phyloP scores from a whole-genome alignment of 345 rosid species.

The Citrus glauca region DNA sequence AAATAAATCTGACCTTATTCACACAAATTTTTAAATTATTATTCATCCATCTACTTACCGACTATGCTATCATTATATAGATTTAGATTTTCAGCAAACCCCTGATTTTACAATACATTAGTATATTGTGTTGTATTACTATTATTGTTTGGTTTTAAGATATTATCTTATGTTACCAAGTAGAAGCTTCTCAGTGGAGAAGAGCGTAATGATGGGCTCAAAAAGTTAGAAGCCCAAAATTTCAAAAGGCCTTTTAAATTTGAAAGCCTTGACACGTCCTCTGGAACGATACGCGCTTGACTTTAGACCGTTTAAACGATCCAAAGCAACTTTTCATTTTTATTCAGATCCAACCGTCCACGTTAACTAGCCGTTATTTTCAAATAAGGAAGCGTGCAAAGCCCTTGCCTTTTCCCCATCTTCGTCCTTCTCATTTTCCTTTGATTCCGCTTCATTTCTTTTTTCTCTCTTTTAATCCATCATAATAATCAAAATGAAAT shows the following conservation, averaged over 20 bases:
- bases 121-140: background rate
- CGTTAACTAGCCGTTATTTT: conserved; percentile 72
- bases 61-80: too few species aligned
- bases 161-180: background rate
- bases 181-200: background rate
- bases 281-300: background rate
- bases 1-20: too few species aligned
- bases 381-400: conserved; percentile 36
- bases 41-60: too few species aligned
- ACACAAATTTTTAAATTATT: too few species aligned
- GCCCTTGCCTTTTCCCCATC: background rate
- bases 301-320: conserved; percentile 38
- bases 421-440: conserved; percentile 44
- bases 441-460: background rate
- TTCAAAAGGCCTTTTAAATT: background rate
- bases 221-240: background rate
- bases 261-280: background rate
- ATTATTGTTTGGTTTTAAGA: too few species aligned
- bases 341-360: conserved; percentile 47
- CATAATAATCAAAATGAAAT: background rate
- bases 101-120: background rate
- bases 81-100: too few species aligned
- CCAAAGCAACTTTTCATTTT: conserved; percentile 24
- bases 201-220: background rate
- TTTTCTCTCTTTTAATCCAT: background rate